Conservation (phyloP, 495 filamentous ascomycete genomes). For the Pyrenopolyporus hunteri region DNA sequence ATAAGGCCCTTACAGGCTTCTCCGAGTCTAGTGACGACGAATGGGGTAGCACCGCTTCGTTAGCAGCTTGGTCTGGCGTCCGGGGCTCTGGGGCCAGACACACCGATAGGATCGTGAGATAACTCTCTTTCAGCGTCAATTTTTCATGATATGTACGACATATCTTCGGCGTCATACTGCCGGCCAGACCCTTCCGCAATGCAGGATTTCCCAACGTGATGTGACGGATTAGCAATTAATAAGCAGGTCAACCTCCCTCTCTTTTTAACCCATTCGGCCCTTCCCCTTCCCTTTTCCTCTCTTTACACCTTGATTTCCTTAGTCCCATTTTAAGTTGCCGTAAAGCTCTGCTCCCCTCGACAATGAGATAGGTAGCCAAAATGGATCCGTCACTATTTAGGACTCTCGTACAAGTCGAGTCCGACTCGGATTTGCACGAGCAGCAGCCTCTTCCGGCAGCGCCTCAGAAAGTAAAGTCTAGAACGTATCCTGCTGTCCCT, state of each 20-base stretch:
- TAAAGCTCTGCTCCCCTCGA: not conserved
- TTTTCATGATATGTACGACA: conserved; percentile 4
- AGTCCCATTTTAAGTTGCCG: not conserved
- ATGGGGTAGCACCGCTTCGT: conserved; percentile 16
- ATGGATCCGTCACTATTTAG: conserved; percentile 39
- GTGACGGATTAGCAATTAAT: conserved; percentile 3
- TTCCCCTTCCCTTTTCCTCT: not conserved
- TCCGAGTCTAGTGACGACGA: not conserved
- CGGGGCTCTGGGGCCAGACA: conserved; percentile 2
- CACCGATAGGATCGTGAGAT: conserved; percentile 37
- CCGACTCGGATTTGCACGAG: conserved; percentile 21
- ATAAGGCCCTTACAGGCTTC: conserved; percentile 14
- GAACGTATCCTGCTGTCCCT: conserved; percentile 49
- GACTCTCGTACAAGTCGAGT: conserved; percentile 42
- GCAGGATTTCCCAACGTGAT: not conserved
- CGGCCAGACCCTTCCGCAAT: not conserved
- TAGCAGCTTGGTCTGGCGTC: not conserved
- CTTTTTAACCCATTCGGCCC: not conserved
- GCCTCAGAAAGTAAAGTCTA: conserved; percentile 45
- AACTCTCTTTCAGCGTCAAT: conserved; percentile 21
- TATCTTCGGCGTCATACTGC: conserved; percentile 13
- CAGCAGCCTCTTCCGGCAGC: conserved; percentile 35
- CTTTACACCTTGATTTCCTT: not conserved
- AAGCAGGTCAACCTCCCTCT: not conserved
- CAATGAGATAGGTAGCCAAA: conserved; percentile 23